Conservation (phyloP, 78 protist species). For the Bodo saltans region DNA sequence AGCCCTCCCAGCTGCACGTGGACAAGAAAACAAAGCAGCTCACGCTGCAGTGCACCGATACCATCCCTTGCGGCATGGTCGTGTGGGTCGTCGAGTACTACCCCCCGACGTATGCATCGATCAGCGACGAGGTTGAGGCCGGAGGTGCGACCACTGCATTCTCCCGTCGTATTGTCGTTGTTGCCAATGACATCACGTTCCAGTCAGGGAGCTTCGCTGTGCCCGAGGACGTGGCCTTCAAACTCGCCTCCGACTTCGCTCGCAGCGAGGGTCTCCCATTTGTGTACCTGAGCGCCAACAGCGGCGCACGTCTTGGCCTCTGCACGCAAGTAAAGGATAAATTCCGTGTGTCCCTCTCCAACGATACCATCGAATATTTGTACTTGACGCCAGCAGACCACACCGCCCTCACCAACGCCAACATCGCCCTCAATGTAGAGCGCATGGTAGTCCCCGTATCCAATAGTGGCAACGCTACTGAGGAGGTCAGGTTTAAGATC, state of each 20-base stretch:
- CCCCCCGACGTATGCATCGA: conserved; percentile 45
- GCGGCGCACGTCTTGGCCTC: conserved; percentile 96
- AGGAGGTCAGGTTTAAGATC: conserved; percentile 52
- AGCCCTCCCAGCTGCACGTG: background rate
- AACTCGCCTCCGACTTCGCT: conserved; percentile 71
- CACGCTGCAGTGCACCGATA: background rate
- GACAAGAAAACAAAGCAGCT: background rate
- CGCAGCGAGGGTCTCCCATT: conserved; percentile 77
- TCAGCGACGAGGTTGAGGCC: conserved; percentile 30
- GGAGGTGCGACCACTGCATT: no score
- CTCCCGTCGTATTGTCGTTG: conserved; percentile 75
- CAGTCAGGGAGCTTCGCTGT: conserved; percentile 87
- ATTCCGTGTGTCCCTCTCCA: conserved; percentile 54
- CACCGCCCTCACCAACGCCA: background rate
- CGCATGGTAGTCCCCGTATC: background rate
- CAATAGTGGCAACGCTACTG: conserved; percentile 9
- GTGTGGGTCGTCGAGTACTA: conserved; percentile 77
- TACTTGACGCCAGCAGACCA: conserved; percentile 79
- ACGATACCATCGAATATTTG: conserved; percentile 71
- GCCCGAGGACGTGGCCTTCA: conserved; percentile 64
- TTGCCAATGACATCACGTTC: conserved; percentile 93
- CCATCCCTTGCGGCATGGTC: conserved; percentile 82
- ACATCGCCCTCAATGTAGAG: conserved; percentile 29
- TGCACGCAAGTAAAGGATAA: conserved; percentile 74
- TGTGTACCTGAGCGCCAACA: conserved; percentile 85